Evolutionary conservation across 495 filamentous ascomycete genomes (phyloP), one percentile per base, ranked within the genome.

Genomic region (Jackrogersella minutella): DNA sequence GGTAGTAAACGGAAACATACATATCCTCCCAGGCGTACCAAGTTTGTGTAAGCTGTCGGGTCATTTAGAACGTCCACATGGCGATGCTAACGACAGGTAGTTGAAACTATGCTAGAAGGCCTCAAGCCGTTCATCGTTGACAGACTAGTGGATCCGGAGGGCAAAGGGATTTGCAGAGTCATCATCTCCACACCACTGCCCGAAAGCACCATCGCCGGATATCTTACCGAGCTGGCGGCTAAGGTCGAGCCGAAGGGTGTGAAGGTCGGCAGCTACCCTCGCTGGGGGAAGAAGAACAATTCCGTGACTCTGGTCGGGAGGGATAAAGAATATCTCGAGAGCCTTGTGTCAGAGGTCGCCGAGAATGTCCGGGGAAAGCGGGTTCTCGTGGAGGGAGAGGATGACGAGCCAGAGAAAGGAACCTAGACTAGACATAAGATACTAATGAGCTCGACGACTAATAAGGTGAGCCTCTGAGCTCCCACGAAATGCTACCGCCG

Each of bases 241-340:
- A 86, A 83, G 74, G 91, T 91, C 6, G 86, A 86, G 73, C 76
- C 84, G 0, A 84, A 84, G 64, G 92, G 91, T 0, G 84, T 99
- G 53, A 97, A 97, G 79, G 91, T 99, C n/a, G 95, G 95, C 6
- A 96, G 92, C 73, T 99, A 99, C 78, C 95, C 95, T 19, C 81
- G 92, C 46, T 97, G 93, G 95, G 91, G 89, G 0, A 94, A 90
- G 81, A 87, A 87, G 69, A 82, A 84, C 24, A 99, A 99, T 73
- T 93, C 92, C 0, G 91, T 99, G 26, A 98, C 95, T 21, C 79
- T 99, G 22, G 93, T 97, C 14, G 95, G 95, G 10, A 82, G 81
- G 66, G 81, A 86, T 62, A 69, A 67, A 22, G 79, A 76, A 13
- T 84, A 77, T 55, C 64, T 86, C 2, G 82, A 85, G 40, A 79